Conservation (phyloP, 441 rosid species). For the Kokia cookei region DNA sequence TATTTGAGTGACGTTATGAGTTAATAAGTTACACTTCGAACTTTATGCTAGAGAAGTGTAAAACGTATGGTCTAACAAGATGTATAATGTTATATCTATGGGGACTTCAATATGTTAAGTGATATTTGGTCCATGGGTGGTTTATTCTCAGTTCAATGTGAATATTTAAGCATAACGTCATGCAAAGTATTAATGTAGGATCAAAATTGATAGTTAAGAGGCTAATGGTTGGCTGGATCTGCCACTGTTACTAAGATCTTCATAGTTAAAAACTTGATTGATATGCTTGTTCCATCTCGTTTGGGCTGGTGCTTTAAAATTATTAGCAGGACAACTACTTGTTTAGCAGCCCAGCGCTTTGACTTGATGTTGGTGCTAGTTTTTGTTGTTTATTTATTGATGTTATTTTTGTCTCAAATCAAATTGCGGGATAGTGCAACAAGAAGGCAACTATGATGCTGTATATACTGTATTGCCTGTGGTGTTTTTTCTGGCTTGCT, state of each 20-base stretch:
- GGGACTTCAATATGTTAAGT: neutral
- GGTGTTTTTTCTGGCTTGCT: neutral
- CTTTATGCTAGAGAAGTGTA: neutral
- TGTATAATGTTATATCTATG: neutral
- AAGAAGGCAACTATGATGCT: neutral
- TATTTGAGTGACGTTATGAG: neutral
- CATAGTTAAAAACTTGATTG: neutral
- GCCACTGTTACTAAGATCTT: neutral
- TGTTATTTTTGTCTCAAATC: neutral
- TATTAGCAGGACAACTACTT: neutral
- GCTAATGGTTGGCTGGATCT: neutral
- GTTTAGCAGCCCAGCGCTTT: neutral
- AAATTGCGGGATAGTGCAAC: neutral
- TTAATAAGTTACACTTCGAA: neutral
- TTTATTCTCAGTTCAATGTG: neutral
- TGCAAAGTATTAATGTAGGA: neutral
- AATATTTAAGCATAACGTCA: too few relatives aligned
- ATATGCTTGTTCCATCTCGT: neutral
- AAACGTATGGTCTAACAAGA: neutral
- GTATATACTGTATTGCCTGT: neutral
- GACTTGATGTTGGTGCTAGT: neutral
- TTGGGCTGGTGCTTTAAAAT: neutral
- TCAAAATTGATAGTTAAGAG: neutral
- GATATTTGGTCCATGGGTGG: neutral
- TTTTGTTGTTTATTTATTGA: neutral